Conservation (phyloP, 345 rosid species). For the Geranium rotundifolium region DNA sequence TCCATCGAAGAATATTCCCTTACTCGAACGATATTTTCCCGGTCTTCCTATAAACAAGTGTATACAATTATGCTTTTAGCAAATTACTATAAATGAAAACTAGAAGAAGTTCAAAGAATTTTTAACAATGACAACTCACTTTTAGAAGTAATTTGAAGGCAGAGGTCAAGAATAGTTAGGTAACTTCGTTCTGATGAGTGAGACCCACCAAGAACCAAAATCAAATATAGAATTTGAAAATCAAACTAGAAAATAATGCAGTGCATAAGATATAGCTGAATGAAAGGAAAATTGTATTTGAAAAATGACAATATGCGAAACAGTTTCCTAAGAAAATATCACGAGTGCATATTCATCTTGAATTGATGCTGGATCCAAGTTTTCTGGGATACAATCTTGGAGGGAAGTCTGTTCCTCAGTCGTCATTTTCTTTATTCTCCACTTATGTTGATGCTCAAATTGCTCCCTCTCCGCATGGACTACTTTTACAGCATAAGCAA, state of each 20-base stretch:
- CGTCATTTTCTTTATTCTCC: constrained; percentile 91
- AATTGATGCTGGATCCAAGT: constrained; percentile 75
- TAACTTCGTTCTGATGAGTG: too few species aligned
- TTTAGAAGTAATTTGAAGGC: too few species aligned
- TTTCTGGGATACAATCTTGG: constrained; percentile 68
- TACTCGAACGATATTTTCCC: constrained; percentile 81
- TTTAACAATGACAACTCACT: too few species aligned
- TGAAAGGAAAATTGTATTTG: neutral
- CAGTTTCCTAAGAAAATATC: constrained; percentile 87
- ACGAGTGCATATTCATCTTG: constrained; percentile 96
- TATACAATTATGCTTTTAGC: neutral
- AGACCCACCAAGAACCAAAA: too few species aligned
- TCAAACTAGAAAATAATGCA: neutral
- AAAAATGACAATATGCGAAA: constrained; percentile 56
- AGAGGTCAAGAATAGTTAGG: too few species aligned
- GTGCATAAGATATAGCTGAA: neutral
- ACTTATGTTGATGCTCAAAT: constrained; percentile 67
- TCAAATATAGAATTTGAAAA: too few species aligned
- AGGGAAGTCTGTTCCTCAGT: constrained; percentile 75
- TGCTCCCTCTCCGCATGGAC: constrained; percentile 67
- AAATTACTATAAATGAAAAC: neutral
- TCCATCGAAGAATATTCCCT: too few species aligned
- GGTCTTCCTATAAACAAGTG: constrained; percentile 61
- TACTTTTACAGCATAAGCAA: constrained; percentile 93
- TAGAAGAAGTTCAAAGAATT: too few species aligned